Conservation (phyloP, 352 stramenopile genomes). For the Pythium sukuiense region DNA sequence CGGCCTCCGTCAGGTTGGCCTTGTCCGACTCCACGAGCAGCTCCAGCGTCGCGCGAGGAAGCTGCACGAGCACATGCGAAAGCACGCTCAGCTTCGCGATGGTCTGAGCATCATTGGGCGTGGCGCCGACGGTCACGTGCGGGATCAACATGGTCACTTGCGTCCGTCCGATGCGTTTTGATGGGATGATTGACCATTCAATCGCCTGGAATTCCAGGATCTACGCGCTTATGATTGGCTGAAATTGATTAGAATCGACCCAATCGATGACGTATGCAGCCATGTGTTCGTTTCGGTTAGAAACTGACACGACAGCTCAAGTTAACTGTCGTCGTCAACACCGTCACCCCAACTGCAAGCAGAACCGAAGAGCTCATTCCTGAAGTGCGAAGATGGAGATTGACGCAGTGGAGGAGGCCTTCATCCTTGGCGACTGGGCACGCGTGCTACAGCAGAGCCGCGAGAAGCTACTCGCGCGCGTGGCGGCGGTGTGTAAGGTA, state of each 20-base stretch:
- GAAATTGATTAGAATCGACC: conserved; percentile 22
- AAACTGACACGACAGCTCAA: neutral
- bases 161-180: neutral
- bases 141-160: conserved; percentile 32
- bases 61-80: conserved; percentile 38
- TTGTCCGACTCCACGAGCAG: conserved; percentile 19
- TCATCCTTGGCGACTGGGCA: conserved; percentile 61
- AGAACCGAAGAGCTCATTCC: neutral
- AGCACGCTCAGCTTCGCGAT: conserved; percentile 51
- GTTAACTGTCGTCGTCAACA: conserved; percentile 14
- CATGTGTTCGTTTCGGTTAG: conserved; percentile 16
- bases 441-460: conserved; percentile 49
- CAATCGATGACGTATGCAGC: conserved; percentile 28
- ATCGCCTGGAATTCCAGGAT: conserved; percentile 9
- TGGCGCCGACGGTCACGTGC: conserved; percentile 21
- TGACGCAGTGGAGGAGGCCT: conserved; percentile 49
- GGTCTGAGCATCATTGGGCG: conserved; percentile 4
- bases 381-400: conserved; percentile 27
- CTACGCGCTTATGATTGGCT: conserved; percentile 16
- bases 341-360: conserved; percentile 10
- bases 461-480: conserved; percentile 13
- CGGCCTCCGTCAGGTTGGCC: conserved; percentile 23
- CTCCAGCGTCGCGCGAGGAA: conserved; percentile 34
- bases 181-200: conserved; percentile 23
- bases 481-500: conserved; percentile 1